Evolutionary conservation across 2,329 filamentous ascomycete species (phyloP).

Genomic region (Fusarium sp.): DNA sequence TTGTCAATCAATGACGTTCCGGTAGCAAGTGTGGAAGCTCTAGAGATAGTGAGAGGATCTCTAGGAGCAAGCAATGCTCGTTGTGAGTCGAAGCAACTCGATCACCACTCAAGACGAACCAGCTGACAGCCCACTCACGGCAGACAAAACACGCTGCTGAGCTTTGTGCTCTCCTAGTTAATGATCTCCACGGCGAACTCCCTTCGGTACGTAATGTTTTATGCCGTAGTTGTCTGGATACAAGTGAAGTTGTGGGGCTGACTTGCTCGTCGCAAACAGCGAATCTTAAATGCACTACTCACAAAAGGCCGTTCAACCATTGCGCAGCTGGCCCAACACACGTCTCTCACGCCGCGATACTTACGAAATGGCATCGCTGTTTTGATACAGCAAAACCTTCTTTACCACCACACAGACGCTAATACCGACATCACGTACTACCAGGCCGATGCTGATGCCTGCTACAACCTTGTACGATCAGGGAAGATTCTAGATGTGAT

Average conservation of each 20-base stretch:
- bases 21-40: slow-evolving; percentile 78
- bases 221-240: slow-evolving; percentile 11
- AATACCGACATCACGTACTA: slow-evolving; percentile 76
- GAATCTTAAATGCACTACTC: slow-evolving; percentile 83
- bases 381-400: slow-evolving; percentile 87
- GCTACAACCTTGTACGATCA: slow-evolving; percentile 83
- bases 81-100: slow-evolving; percentile 55
- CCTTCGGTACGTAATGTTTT: slow-evolving; percentile 75
- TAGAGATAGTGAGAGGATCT: slow-evolving; percentile 82
- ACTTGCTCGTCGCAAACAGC: slow-evolving; percentile 61
- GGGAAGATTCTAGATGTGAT: slow-evolving; percentile 84
- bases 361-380: slow-evolving; percentile 84
- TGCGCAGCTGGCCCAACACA: slow-evolving; percentile 74
- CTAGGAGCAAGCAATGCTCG: slow-evolving; percentile 72
- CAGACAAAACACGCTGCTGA: slow-evolving; percentile 80
- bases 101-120: slow-evolving; percentile 20
- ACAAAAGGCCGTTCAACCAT: slow-evolving; percentile 81
- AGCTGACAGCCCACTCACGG: slow-evolving; percentile 32
- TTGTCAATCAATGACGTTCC: slow-evolving; percentile 63
- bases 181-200: slow-evolving; percentile 90
- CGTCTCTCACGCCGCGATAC: slow-evolving; percentile 76
- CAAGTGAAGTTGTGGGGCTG: slow-evolving; percentile 39
- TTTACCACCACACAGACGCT: slow-evolving; percentile 75
- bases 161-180: slow-evolving; percentile 88
- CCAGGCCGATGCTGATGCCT: slow-evolving; percentile 81